Evolutionary conservation across 179 eudicot genomes (phyloP), one percentile per base, ranked within the genome.

Genomic region (Corrigiola litoralis): DNA sequence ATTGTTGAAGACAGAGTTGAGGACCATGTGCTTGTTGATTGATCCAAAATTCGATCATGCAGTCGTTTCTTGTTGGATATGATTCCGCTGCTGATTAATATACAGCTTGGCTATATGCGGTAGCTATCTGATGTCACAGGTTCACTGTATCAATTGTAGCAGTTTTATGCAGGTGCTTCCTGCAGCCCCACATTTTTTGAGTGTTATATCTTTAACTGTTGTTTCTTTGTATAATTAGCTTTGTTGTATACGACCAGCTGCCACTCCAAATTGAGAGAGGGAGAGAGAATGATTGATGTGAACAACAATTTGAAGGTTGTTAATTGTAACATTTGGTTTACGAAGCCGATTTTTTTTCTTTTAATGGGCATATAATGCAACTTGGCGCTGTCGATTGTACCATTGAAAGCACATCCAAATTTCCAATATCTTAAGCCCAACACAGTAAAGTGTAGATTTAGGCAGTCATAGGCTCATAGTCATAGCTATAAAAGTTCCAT

Each of bases 261-360:
- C 58, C 38, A 25, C 65, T 49, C 63, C 16, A 50, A 29, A 38
- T 37, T 9, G 9, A 20, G 20, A 34, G 33, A 4, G 10, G 27
- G 59, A 32, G 53, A n/a, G 54, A 32, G 54, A 45, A 23, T 62
- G 74, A 38, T 58, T 28, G 7, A 9, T 18, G 24, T n/a, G 28
- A 49, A 14, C 9, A 14, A 37, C 36, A 31, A n/a, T 34, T 41
- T 45, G 10, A 14, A 21, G 37, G 58, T 36, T 17, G 58, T 28
- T 36, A 58, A 58, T 49, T 59, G 72, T 59, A 69, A 29, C 24
- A 41, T 24, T 59, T 14, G 62, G 18, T 60, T 41, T n/a, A n/a
- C n/a, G n/a, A n/a, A n/a, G n/a, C n/a, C n/a, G n/a, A n/a, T n/a
- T n/a, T n/a, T 20, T n/a, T 17, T 44, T n/a, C n/a, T n/a, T n/a